Conservation (phyloP, 2,329 filamentous ascomycete species). For the Trichoderma gracile region DNA sequence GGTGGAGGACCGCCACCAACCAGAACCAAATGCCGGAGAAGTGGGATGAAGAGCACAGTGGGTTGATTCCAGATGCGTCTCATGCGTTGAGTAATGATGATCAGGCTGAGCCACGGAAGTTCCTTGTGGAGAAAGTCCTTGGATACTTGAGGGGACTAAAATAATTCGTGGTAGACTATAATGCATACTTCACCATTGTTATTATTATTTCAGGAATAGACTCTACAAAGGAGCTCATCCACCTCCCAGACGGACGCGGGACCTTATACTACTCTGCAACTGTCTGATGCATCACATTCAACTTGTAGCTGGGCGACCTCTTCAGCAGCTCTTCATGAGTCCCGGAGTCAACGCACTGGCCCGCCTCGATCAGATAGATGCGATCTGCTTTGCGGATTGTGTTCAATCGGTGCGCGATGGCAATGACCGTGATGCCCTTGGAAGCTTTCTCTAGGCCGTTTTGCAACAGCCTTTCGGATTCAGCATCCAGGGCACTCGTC, state of each 20-base stretch:
- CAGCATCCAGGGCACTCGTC: conserved; percentile 66
- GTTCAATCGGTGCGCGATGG: conserved; percentile 4
- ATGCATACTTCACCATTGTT: not conserved
- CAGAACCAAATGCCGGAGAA: conserved; percentile 37
- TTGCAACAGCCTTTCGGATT: conserved; percentile 59
- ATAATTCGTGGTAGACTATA: not conserved
- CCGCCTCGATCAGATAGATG: not conserved
- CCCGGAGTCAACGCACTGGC: conserved; percentile 1
- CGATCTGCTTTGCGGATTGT: conserved; percentile 5
- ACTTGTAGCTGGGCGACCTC: not conserved
- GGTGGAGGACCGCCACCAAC: conserved; percentile 46
- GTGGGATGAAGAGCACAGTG: conserved; percentile 52
- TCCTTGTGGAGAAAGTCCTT: not conserved
- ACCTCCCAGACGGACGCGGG: too few relatives aligned
- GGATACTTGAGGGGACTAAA: not conserved
- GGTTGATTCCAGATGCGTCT: conserved; percentile 48
- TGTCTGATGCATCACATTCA: conserved; percentile 2
- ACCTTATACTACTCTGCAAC: not conserved
- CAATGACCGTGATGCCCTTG: not conserved
- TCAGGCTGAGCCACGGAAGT: conserved; percentile 43
- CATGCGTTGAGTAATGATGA: conserved; percentile 52
- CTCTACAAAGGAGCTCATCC: not conserved
- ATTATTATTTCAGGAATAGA: not conserved
- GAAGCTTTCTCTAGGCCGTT: conserved; percentile 53
- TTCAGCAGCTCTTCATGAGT: conserved; percentile 1